Evolutionary conservation across 139 green algal genomes (phyloP), one percentile per base, ranked within the genome.

Genomic region (Coelastrella sp.): DNA sequence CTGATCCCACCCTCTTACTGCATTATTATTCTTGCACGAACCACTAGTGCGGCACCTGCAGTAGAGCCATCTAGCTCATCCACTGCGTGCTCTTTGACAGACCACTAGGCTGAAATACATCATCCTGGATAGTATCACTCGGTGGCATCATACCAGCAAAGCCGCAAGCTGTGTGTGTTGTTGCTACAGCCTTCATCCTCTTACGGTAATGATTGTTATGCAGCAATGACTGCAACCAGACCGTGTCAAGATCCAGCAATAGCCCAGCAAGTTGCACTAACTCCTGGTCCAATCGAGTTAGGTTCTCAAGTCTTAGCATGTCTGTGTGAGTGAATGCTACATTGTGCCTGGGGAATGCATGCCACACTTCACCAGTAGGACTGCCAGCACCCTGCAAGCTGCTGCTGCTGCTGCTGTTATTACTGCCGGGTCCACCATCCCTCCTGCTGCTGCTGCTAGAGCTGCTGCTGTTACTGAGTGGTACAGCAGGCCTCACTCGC

Each of bases 131-230:
- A 11, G 60, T 86, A 11, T 86, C 80, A 10, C 11, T 73, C 6
- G 74, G 7, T 20, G 83, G 83, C 68, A 88, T 81, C 83, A 88
- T 88, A n/a, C 83, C 83, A 23, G 83, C 61, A 73, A 88, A 88
- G 19, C 83, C 83, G 20, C 83, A 88, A 5, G 83, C 66, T 7
- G 83, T 80, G 83, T 88, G 68, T 58, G 83, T 88, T 20, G 66
- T 71, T 14, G 83, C 83, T 10, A 80, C 66, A 3, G 17, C 17
- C 83, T 80, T 80, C 83, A 88, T 80, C 20, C 23, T 75, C 68
- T 80, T 80, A 4, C 68, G 17, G 54, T 88, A 80, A 56, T 88
- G 83, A 60, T 68, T 19, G 32, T 20, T 88, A 47, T 68, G 17
- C 66, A 88, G 83, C 83, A 88, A 19, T 11, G 68, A 58, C 54